Base-by-base conservation (phyloP, 495 filamentous ascomycete genomes). In the Schizothecium vesticola region DNA sequence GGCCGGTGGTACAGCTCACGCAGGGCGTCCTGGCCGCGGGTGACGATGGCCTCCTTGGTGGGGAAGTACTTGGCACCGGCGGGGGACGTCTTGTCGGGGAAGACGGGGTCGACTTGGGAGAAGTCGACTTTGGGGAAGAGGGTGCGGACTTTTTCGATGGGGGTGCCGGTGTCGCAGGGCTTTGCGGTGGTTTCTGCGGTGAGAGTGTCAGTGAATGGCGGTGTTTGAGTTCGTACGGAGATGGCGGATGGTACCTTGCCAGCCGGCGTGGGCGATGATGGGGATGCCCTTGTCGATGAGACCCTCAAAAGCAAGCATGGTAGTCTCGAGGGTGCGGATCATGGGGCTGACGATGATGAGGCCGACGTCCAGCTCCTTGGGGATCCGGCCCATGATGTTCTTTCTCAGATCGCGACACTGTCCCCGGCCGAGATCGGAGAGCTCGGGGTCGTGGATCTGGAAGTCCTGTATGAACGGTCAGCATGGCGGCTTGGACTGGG, bases 271-370 rank as follows among this genome's bases (percentile, higher is more conserved):
- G 2, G 85, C 81, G 22, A 81, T 73, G 23, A 88, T 79, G 28
- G 81, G 82, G 16, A 88, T 71, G 4, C 84, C 85, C 56, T 79
- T 75, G 59, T 84, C 80, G 59, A 86, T 78, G 55, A 89, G 75
- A 77, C 81, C 84, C 21, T 79, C 81, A 23, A 88, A 77, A 0
- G 80, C 78, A 13, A 82, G 72, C 28, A 80, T 72, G 0, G 85
- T 81, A 1, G 87, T 90, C 73, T 90, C 81, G 7, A 89, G 73
- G 3, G 86, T 88, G 16, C 87, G 78, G 16, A 81, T 74, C 84
- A 89, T 85, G 13, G 87, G 84, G 63, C 85, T 87, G 65, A 84
- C 80, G 24, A 90, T 70, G 56, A 89, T 84, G 11, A 87, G 80
- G 22, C 84, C 84, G 22, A 86, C 78, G 58, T 86, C 70, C 23